Evolutionary conservation across 2,329 filamentous ascomycete genomes (phyloP), one percentile per base, ranked within the genome.

Genomic region (Aureobasidium sp.): DNA sequence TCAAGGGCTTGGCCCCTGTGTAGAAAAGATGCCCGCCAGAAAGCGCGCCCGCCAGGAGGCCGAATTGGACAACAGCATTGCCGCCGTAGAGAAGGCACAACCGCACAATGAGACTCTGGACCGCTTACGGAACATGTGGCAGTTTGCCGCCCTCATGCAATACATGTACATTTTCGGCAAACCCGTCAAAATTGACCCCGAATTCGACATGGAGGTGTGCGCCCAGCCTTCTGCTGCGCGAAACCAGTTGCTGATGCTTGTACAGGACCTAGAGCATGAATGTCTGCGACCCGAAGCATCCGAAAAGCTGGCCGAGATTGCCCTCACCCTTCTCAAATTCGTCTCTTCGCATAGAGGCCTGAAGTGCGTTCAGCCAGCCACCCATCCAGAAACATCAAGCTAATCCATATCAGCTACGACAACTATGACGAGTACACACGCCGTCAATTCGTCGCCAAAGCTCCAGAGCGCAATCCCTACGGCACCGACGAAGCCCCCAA

Each of bases 341-440:
- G 87, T 97, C 55, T 97, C 94, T 36, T 96, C 92, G 64, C 91
- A 97, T 78, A 88, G 92, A 66, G 92, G 92, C 66, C 80, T 97
- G 52, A 95, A 88, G 91, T 96, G 84, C 67, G 89, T 82, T 65
- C 57, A 49, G 36, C 45, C 57, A 60, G 45, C 57, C 57, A 60
- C 57, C 15, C 17, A 39, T 45, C 25, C 48, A 55, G 22, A 42
- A 56, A 9, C 29, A 51, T 56, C 36, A 11, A 15, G 22, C 53
- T 48, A 48, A 59, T 42, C 25, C 34, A 14, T 25, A 37, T 29
- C 68, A 97, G 92, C 1, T 84, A 81, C 58, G 91, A 95, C 3
- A 87, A 94, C 53, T 96, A 97, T 68, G 91, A 97, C 72, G 91
- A 97, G 70, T 96, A 97, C 72, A 88, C 91, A 37, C 86, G 91